Percentiles rank a stretch among this genome's conserved stretches.
phyloP scores from a whole-genome alignment of 2,329 filamentous ascomycete species.

The Xylogone sp. region DNA sequence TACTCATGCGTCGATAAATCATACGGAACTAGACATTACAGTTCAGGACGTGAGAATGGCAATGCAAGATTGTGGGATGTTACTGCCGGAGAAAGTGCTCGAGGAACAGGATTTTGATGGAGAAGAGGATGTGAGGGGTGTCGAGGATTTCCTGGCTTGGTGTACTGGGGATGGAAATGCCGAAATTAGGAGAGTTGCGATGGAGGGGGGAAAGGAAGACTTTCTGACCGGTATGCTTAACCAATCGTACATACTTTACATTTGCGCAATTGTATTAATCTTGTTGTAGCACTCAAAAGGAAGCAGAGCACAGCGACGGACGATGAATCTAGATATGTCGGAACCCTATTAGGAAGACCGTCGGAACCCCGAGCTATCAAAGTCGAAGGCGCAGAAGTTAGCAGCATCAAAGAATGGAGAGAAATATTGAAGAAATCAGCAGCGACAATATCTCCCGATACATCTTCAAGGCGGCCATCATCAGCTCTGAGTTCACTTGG shows the following conservation, averaged over 20 bases:
- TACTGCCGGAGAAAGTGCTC: conserved; percentile 64
- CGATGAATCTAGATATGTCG: conserved; percentile 81
- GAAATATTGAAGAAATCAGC: conserved; percentile 30
- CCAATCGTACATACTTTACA: not conserved
- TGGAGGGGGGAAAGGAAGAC: conserved; percentile 67
- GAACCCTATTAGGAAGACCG: conserved; percentile 74
- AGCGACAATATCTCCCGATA: conserved; percentile 5
- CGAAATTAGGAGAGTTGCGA: conserved; percentile 79
- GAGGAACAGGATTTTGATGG: conserved; percentile 61
- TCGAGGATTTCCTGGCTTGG: conserved; percentile 78
- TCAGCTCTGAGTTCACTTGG: conserved; percentile 28
- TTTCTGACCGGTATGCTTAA: conserved; percentile 56
- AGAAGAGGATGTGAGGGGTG: conserved; percentile 73
- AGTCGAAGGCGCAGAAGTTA: conserved; percentile 72
- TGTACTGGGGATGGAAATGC: conserved; percentile 68
- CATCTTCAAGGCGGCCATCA: conserved; percentile 23
- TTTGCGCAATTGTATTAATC: conserved; percentile 1
- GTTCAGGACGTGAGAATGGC: conserved; percentile 83
- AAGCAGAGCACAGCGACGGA: conserved; percentile 80
- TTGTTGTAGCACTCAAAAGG: conserved; percentile 69
- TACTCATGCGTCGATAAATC: conserved; percentile 55
- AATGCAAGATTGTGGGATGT: conserved; percentile 73
- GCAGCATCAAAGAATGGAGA: conserved; percentile 65
- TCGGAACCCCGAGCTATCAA: conserved; percentile 68
- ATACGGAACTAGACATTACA: conserved; percentile 62